Conservation (phyloP, 73 alveolate species). For the Paramecium sonneborni region DNA sequence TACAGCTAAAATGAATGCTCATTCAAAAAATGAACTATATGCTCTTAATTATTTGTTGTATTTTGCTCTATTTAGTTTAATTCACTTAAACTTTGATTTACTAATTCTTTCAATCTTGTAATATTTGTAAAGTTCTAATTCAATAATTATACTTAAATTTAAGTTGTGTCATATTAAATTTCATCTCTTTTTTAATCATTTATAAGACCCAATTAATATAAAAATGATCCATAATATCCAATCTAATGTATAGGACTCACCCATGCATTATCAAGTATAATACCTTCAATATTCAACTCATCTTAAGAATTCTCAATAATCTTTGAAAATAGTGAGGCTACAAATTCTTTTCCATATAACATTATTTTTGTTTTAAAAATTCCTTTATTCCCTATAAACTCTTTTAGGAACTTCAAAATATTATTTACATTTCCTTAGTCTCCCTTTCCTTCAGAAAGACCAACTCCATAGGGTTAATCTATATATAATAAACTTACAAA, state of each 20-base stretch:
- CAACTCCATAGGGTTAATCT: not conserved
- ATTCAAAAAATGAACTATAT: no score
- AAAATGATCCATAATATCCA: not conserved
- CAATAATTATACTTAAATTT: not conserved
- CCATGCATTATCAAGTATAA: not conserved
- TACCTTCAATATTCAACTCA: not conserved
- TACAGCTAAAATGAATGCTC: not conserved
- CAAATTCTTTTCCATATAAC: not conserved
- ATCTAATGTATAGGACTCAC: not conserved
- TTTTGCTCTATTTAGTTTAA: no score
- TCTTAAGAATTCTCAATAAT: no score
- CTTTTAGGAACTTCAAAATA: not conserved
- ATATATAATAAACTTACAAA: not conserved
- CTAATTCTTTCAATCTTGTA: no score
- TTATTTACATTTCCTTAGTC: not conserved
- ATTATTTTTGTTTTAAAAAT: not conserved
- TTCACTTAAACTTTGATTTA: no score
- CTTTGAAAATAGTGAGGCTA: no score
- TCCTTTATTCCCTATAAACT: not conserved
- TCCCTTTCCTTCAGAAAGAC: not conserved
- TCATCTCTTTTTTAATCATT: constrained; percentile 9
- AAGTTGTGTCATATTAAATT: not conserved
- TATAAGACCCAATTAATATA: not conserved
- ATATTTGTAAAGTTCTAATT: not conserved
- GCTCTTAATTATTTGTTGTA: no score